Percentiles rank a stretch among this genome's conserved stretches.
These are phyloP conservation scores for Aspergillus affinis DNA, from an alignment of 495 filamentous ascomycete genomes.

Conservation along the genomic window DNA sequence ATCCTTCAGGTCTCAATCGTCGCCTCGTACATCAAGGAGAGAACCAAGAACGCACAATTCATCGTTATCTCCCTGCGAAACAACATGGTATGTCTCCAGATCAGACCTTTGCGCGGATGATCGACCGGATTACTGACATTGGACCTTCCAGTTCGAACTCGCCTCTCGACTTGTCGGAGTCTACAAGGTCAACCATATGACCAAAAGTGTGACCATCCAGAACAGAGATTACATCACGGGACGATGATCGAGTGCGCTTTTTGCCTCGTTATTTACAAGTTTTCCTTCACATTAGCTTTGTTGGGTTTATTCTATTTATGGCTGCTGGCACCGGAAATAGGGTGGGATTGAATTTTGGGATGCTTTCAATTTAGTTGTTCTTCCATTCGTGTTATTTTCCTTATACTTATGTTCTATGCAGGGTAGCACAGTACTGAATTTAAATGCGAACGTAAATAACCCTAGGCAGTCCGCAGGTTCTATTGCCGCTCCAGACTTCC, in stretches of 20 bases:
- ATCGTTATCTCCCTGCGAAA: slow-evolving; percentile 97
- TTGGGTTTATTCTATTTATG: not conserved
- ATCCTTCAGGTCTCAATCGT: slow-evolving; percentile 86
- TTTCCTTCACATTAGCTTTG: not conserved
- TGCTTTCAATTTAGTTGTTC: not conserved
- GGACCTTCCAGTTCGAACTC: slow-evolving; percentile 69
- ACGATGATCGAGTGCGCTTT: slow-evolving; percentile 27
- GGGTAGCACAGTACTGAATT: too few species aligned
- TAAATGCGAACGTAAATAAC: too few species aligned
- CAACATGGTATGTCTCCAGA: slow-evolving; percentile 68
- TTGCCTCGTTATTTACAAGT: not conserved
- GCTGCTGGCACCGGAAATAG: slow-evolving; percentile 2
- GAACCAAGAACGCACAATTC: slow-evolving; percentile 98
- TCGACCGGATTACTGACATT: not conserved
- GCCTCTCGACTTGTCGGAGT: slow-evolving; percentile 90
- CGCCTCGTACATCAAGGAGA: slow-evolving; percentile 96
- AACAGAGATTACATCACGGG: slow-evolving; percentile 77
- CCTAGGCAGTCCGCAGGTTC: too few species aligned
- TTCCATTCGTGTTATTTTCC: not conserved
- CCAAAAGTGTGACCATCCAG: slow-evolving; percentile 94
- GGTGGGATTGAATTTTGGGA: not conserved
- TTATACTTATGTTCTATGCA: not conserved
- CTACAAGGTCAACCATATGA: slow-evolving; percentile 99
- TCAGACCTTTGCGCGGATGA: too few species aligned
- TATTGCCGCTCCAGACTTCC: too few species aligned